Evolutionary conservation across 257 asterid species (phyloP).

Genomic region (Primulina huaijiensis): DNA sequence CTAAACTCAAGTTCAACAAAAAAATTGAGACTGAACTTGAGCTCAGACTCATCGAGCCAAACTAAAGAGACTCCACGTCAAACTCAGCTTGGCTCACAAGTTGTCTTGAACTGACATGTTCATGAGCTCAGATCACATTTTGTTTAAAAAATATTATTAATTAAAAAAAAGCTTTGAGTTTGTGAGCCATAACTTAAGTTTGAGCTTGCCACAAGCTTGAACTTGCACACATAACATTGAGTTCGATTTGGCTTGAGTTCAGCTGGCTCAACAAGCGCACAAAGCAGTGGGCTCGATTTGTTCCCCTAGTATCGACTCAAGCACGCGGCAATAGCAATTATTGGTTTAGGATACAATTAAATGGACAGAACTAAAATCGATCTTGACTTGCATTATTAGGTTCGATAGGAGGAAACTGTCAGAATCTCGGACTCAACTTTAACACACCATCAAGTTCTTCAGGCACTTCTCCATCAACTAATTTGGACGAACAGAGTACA

Average conservation of each 20-base stretch:
- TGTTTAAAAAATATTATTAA: no score
- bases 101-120: no score
- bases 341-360: background rate
- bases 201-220: no score
- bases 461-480: background rate
- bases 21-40: background rate
- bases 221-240: background rate
- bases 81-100: background rate
- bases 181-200: no score
- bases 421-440: background rate
- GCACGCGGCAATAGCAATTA: no score
- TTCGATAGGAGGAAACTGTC: background rate
- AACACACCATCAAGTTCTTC: background rate
- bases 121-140: no score
- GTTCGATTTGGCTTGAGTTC: no score
- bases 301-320: no score
- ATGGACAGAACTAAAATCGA: background rate
- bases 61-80: background rate
- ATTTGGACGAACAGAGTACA: background rate
- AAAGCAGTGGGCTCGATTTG: no score
- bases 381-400: background rate
- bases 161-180: no score
- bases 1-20: background rate
- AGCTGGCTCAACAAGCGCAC: no score
- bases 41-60: background rate